Conservation (phyloP, 306 rosid species). For the Glycine tomentella region DNA sequence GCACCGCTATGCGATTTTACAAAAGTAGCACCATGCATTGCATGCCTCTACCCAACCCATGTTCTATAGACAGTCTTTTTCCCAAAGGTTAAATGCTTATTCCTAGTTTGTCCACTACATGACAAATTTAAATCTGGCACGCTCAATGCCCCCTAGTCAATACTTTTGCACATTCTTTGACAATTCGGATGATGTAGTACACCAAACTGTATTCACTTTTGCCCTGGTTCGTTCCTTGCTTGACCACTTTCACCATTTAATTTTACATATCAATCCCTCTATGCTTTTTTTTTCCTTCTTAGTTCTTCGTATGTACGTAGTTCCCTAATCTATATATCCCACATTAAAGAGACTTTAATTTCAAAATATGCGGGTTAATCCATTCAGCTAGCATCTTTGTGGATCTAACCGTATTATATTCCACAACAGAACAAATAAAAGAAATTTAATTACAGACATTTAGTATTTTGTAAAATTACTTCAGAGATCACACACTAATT, state of each 20-base stretch:
- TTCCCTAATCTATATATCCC: too few relatives aligned
- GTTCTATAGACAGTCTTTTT: conserved; percentile 54
- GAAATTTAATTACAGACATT: too few relatives aligned
- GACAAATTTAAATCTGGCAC: conserved; percentile 55
- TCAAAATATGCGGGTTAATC: not conserved
- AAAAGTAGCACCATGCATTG: conserved; percentile 7
- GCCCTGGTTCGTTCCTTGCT: not conserved
- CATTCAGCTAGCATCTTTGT: too few relatives aligned
- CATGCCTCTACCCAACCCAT: conserved; percentile 34
- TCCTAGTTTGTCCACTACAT: conserved; percentile 49
- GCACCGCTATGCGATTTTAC: conserved; percentile 1
- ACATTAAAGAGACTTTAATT: not conserved
- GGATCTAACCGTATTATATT: too few relatives aligned
- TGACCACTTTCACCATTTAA: not conserved
- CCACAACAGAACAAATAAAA: too few relatives aligned
- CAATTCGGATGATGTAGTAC: not conserved
- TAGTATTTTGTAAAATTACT: too few relatives aligned
- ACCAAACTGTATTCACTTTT: not conserved
- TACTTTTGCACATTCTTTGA: conserved; percentile 22
- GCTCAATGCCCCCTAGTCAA: conserved; percentile 2
- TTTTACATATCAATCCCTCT: not conserved
- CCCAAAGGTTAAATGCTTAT: conserved; percentile 39
- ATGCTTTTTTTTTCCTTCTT: not conserved
- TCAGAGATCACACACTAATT: too few relatives aligned
- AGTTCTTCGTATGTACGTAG: too few relatives aligned